Evolutionary conservation across 768 basidiomycete genomes (phyloP).

Genomic region (Kwoniella shandongensis): DNA sequence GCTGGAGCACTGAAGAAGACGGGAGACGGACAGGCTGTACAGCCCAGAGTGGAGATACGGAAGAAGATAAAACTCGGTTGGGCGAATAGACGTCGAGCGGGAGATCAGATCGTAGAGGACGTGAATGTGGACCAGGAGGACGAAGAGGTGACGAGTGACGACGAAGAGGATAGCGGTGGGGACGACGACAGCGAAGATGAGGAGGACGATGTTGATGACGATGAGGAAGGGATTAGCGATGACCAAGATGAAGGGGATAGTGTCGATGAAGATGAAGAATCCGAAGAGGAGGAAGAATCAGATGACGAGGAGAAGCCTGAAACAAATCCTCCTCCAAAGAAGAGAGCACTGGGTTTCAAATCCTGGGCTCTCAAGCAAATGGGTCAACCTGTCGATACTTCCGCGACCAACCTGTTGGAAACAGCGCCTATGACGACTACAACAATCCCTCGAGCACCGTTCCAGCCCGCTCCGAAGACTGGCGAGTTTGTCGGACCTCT

Average conservation of each 20-base stretch:
- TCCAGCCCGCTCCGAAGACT: constrained; percentile 22
- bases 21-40: constrained; percentile 62
- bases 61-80: constrained; percentile 26
- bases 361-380: constrained; percentile 80
- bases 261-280: constrained; percentile 38
- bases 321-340: constrained; percentile 30
- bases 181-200: constrained; percentile 40
- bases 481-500: constrained; percentile 65
- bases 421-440: constrained; percentile 36
- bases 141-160: constrained; percentile 18
- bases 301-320: constrained; percentile 36
- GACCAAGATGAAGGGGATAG: constrained; percentile 24
- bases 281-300: constrained; percentile 24
- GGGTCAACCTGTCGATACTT: constrained; percentile 55
- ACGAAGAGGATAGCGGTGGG: constrained; percentile 15
- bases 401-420: constrained; percentile 19
- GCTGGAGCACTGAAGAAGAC: constrained; percentile 70
- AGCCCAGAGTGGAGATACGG: constrained; percentile 59
- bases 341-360: constrained; percentile 66
- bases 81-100: constrained; percentile 11
- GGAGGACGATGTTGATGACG: constrained; percentile 33
- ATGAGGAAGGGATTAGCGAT: constrained; percentile 19
- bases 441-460: constrained; percentile 20
- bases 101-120: constrained; percentile 6
- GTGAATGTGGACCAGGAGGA: constrained; percentile 20